phyloP scores from a whole-genome alignment of 768 basidiomycete genomes.

The Calocera viscosa region DNA sequence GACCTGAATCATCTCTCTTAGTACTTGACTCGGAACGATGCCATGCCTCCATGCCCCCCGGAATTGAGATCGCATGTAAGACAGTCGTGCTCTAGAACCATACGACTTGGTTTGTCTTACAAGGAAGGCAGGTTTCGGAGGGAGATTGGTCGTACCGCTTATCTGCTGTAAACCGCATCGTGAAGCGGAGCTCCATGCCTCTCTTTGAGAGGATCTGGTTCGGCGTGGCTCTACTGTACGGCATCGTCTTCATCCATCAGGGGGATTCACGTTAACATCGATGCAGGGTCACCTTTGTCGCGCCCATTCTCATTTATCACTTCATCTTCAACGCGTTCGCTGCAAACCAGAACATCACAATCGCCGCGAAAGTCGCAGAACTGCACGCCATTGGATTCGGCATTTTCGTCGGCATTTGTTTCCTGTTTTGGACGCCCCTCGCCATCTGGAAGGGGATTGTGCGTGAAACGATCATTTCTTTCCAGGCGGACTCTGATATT shows the following conservation, averaged over 20 bases:
- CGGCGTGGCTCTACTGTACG: neutral
- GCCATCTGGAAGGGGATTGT: neutral
- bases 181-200: neutral
- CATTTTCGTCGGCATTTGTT: neutral
- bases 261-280: neutral
- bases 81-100: neutral
- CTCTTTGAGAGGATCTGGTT: neutral
- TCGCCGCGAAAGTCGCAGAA: neutral
- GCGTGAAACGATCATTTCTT: neutral
- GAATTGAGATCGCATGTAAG: neutral
- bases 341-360: neutral
- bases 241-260: neutral
- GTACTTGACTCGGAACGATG: neutral
- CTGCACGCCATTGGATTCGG: neutral
- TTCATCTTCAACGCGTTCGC: neutral
- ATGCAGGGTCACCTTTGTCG: neutral
- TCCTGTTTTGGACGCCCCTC: neutral
- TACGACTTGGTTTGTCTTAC: neutral
- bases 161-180: neutral
- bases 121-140: neutral
- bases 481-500: neutral
- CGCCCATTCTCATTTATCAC: neutral
- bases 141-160: slow-evolving; percentile 1
- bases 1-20: neutral
- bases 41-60: neutral